Conservation (phyloP, 2,329 filamentous ascomycete species). For the Microdochium paspali region DNA sequence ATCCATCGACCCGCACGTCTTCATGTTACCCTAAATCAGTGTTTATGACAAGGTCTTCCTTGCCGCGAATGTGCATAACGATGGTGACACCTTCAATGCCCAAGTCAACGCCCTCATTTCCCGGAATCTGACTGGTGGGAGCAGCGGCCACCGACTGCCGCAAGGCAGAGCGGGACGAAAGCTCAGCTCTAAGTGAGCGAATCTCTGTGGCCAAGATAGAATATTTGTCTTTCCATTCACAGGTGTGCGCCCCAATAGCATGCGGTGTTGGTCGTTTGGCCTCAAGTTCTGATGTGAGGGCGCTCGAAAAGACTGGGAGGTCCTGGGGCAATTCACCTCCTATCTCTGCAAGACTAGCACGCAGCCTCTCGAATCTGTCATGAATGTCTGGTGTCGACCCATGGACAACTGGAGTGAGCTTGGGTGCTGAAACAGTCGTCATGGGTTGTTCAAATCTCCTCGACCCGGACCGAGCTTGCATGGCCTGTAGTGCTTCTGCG, state of each 20-base stretch:
- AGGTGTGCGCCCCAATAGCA: neutral
- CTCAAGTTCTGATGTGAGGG: neutral
- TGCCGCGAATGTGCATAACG: slow-evolving; percentile 37
- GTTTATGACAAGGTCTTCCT: slow-evolving; percentile 41
- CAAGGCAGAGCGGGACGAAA: slow-evolving; percentile 10
- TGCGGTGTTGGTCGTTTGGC: neutral
- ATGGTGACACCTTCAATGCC: slow-evolving; percentile 40
- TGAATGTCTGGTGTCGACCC: neutral
- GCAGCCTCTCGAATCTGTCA: neutral
- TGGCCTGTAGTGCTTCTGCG: neutral
- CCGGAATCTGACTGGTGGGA: slow-evolving; percentile 7
- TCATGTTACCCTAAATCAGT: slow-evolving; percentile 25
- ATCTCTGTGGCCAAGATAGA: slow-evolving; percentile 25
- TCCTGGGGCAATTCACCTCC: neutral
- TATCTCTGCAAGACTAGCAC: neutral
- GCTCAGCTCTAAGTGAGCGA: slow-evolving; percentile 28
- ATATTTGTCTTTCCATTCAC: neutral
- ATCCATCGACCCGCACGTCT: neutral
- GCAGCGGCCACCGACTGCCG: slow-evolving; percentile 7
- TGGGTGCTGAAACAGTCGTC: neutral
- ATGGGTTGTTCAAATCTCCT: neutral
- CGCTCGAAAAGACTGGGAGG: neutral
- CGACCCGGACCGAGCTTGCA: neutral
- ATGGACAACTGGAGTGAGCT: too few species aligned
- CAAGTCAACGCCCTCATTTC: slow-evolving; percentile 22